These are phyloP conservation scores for Penicillium sp. DNA, from an alignment of 2,329 filamentous ascomycete species.

Conservation along the genomic window DNA sequence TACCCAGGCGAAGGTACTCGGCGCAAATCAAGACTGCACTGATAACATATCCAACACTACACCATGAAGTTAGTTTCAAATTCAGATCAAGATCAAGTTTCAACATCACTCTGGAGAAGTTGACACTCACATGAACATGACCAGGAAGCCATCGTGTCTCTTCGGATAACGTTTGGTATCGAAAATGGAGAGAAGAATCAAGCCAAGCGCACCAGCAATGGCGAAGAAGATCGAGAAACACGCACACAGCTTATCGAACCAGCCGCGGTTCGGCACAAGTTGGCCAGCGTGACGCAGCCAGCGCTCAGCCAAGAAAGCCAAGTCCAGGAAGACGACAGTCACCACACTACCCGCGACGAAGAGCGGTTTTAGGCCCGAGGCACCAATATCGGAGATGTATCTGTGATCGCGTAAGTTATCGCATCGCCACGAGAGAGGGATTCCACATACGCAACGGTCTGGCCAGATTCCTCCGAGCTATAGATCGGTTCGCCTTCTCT, in stretches of 20 bases:
- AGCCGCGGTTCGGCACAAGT: constrained; percentile 66
- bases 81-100: background rate
- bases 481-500: constrained; percentile 53
- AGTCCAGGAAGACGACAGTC: constrained; percentile 76
- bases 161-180: constrained; percentile 68
- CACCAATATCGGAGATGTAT: constrained; percentile 57
- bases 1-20: constrained; percentile 83
- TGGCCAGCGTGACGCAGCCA: constrained; percentile 80
- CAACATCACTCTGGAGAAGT: no score
- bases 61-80: background rate
- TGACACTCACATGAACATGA: constrained; percentile 67
- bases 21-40: constrained; percentile 85
- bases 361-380: constrained; percentile 57
- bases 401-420: constrained; percentile 20
- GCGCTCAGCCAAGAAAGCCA: constrained; percentile 76
- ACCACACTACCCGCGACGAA: constrained; percentile 60
- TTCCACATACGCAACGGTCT: constrained; percentile 52
- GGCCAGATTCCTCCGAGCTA: constrained; percentile 49
- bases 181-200: constrained; percentile 82
- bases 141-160: constrained; percentile 73
- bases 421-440: background rate
- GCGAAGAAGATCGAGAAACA: constrained; percentile 57
- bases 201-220: constrained; percentile 70
- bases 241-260: constrained; percentile 40
- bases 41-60: constrained; percentile 69